Evolutionary conservation across 176 grass and related monocot species (phyloP).

Genomic region (Oryza glaberrima): DNA sequence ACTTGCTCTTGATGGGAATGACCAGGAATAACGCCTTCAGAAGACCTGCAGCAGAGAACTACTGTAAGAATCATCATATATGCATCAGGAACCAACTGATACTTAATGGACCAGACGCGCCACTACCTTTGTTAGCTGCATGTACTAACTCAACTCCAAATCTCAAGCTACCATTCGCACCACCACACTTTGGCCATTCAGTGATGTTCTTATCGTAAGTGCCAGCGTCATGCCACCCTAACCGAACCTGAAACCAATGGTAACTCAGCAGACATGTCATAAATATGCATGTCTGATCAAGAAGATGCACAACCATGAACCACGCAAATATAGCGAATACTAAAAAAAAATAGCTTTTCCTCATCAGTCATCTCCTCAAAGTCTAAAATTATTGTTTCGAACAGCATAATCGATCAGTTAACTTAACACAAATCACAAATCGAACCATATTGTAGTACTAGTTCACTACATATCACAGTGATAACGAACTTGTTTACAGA

Average conservation of each 20-base stretch:
- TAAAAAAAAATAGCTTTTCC: not conserved
- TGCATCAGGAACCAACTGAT: not conserved
- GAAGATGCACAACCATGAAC: not conserved
- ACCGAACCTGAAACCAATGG: constrained; percentile 67
- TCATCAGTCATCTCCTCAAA: not conserved
- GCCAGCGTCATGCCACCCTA: constrained; percentile 90
- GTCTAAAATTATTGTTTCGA: not conserved
- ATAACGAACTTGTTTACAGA: constrained; percentile 15
- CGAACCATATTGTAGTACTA: not conserved
- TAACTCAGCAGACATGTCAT: constrained; percentile 27
- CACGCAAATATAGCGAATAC: not conserved
- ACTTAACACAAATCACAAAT: not conserved
- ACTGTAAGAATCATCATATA: not conserved
- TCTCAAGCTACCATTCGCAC: constrained; percentile 87
- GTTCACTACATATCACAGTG: not conserved
- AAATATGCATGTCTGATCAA: not conserved
- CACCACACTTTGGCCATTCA: constrained; percentile 77
- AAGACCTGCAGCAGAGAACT: constrained; percentile 49
- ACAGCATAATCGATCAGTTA: not conserved
- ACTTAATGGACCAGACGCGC: not conserved
- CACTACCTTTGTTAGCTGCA: constrained; percentile 75
- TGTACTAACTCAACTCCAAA: constrained; percentile 70
- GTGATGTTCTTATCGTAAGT: constrained; percentile 86
- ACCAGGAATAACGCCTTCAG: constrained; percentile 84
- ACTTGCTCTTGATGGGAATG: constrained; percentile 82